Conservation (phyloP, 768 basidiomycete genomes). For the Hebeloma cylindrosporum region DNA sequence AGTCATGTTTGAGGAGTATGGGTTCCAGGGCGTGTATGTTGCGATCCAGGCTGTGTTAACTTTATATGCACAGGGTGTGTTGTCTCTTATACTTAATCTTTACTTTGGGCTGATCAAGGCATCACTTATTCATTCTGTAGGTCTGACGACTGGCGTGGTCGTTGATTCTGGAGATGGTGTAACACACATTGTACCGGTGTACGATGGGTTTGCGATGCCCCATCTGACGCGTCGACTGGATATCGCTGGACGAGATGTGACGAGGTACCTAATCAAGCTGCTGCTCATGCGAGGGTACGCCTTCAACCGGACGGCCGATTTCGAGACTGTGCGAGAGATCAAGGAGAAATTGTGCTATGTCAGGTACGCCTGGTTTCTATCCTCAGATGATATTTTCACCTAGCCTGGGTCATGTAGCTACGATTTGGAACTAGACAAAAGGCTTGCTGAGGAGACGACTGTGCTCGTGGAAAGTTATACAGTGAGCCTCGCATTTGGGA, state of each 20-base stretch:
- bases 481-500: slow-evolving; percentile 49
- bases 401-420: slow-evolving; percentile 53
- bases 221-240: slow-evolving; percentile 94
- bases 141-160: slow-evolving; percentile 96
- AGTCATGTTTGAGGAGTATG: slow-evolving; percentile 99
- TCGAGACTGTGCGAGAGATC: slow-evolving; percentile 98
- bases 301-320: slow-evolving; percentile 99
- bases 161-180: slow-evolving; percentile 99
- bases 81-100: background rate
- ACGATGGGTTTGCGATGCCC: slow-evolving; percentile 94
- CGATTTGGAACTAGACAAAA: slow-evolving; percentile 94
- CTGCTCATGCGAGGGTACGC: slow-evolving; percentile 99
- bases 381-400: slow-evolving; percentile 1
- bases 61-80: slow-evolving; percentile 94
- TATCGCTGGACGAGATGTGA: slow-evolving; percentile 98
- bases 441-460: slow-evolving; percentile 93
- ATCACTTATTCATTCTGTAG: slow-evolving; percentile 38
- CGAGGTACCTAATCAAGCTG: slow-evolving; percentile 98
- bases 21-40: slow-evolving; percentile 93
- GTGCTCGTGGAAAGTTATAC: slow-evolving; percentile 95
- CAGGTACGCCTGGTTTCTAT: slow-evolving; percentile 48
- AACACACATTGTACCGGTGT: slow-evolving; percentile 98
- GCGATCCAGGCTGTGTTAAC: slow-evolving; percentile 99
- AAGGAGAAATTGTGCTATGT: slow-evolving; percentile 99
- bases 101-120: slow-evolving; percentile 2